Evolutionary conservation across 305 asterid genomes (phyloP), one percentile per base, ranked within the genome.

Genomic region (Solanum hybrid): DNA sequence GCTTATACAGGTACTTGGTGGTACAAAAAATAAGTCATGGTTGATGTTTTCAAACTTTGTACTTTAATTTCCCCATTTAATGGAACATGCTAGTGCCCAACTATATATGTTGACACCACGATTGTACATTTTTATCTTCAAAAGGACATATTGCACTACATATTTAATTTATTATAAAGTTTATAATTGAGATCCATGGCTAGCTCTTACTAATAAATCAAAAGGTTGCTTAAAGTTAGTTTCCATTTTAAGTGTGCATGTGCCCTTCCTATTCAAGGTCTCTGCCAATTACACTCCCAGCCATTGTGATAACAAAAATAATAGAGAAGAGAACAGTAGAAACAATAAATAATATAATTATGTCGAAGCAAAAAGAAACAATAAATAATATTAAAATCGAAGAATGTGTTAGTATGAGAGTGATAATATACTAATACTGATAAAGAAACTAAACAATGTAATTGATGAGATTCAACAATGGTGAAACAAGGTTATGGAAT

Each of bases 341-440:
- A 42, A 42, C 0, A 40, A 40, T 40, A 40, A 40, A 40, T 40
- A 40, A 40, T 40, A 40, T 42, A 46, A 46, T 46, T 46, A 14
- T 46, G 0, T 46, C 22, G 64, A 46, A 46, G 22, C 0, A 46
- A 46, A 42, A 46, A 46, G 64, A 46, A 0, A 46, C 1, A 46
- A 46, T 0, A 51, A 0, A 51, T 51, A 0, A 51, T 16, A 51
- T 0, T 2, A 51, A 0, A 51, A 16, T 51, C 64, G n/a, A 51
- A 51, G 7, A 0, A 51, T 51, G 66, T 51, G 66, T 51, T 51
- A 51, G 1, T 16, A 51, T 51, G 66, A 51, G 66, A 51, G 66
- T 51, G 66, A 51, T 56, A 56, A 56, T 20, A 17, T 20, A 56
- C 5, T 56, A 56, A 56, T 56, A 16, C 4, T 17, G 24, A 56